phyloP scores from a whole-genome alignment of 805 yeast genomes.

The Starmerella apis region DNA sequence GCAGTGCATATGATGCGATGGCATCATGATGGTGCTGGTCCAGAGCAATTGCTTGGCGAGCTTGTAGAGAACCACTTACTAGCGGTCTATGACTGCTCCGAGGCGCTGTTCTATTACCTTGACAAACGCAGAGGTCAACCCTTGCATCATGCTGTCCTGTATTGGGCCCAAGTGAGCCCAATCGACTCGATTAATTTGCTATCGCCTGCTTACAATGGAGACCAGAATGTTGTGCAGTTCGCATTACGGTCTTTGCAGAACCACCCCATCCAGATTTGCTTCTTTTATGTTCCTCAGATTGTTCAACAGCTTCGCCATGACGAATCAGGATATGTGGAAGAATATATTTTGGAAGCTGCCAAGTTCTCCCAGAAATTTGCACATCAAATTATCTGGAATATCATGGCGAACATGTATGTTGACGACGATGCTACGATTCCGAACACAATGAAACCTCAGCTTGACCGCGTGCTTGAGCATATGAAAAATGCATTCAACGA shows the following conservation, averaged over 20 bases:
- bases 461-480: conserved; percentile 58
- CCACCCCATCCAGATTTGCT: conserved; percentile 77
- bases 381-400: conserved; percentile 97
- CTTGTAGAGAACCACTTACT: conserved; percentile 50
- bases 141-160: conserved; percentile 34
- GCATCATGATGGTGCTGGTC: conserved; percentile 7
- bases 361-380: conserved; percentile 83
- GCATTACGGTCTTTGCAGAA: conserved; percentile 81
- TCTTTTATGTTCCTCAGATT: conserved; percentile 96
- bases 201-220: conserved; percentile 55
- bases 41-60: conserved; percentile 35
- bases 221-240: conserved; percentile 67
- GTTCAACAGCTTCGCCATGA: conserved; percentile 88
- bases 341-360: conserved; percentile 85
- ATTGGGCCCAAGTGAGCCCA: conserved; percentile 73
- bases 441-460: conserved; percentile 68
- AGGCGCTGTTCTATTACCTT: conserved; percentile 48
- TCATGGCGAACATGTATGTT: conserved; percentile 82
- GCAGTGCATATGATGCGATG: conserved; percentile 48
- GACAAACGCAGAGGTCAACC: conserved; percentile 26
- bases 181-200: conserved; percentile 76
- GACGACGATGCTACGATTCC: conserved; percentile 79
- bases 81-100: conserved; percentile 45
- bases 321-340: conserved; percentile 67
- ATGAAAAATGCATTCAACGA: conserved; percentile 54